Evolutionary conservation across 2,329 filamentous ascomycete genomes (phyloP).

Genomic region (Sporothrix brasiliensis): DNA sequence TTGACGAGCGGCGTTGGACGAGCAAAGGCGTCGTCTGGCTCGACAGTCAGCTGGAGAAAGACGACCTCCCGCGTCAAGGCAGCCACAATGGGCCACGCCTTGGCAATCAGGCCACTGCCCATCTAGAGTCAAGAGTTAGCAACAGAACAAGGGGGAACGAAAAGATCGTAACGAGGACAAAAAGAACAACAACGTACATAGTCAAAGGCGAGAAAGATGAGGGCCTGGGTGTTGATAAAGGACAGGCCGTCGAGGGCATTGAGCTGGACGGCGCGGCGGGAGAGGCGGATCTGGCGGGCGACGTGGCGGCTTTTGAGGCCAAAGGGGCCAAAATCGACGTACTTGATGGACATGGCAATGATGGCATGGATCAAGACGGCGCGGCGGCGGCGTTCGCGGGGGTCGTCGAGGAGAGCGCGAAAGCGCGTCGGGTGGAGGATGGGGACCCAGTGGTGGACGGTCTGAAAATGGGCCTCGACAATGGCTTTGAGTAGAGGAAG

Average conservation of each 20-base stretch:
- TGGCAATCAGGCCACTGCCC: slow-evolving; percentile 38
- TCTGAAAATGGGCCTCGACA: slow-evolving; percentile 41
- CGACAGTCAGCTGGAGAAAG: slow-evolving; percentile 44
- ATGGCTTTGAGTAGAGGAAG: slow-evolving; percentile 37
- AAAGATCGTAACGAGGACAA: neutral
- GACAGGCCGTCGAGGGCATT: slow-evolving; percentile 41
- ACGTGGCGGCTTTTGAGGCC: slow-evolving; percentile 20
- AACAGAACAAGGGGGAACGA: neutral
- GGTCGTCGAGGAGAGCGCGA: slow-evolving; percentile 38
- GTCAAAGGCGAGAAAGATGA: slow-evolving; percentile 44
- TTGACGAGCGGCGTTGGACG: slow-evolving; percentile 38
- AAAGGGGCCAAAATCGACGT: slow-evolving; percentile 33
- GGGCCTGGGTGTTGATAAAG: slow-evolving; percentile 43
- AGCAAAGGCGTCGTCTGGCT: slow-evolving; percentile 38
- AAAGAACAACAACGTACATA: slow-evolving; percentile 31
- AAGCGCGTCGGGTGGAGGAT: slow-evolving; percentile 45
- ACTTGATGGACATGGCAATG: slow-evolving; percentile 37
- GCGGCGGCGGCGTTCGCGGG: slow-evolving; percentile 38
- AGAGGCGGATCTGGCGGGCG: slow-evolving; percentile 17
- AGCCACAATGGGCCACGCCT: slow-evolving; percentile 47
- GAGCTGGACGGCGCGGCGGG: slow-evolving; percentile 39
- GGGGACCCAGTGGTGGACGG: slow-evolving; percentile 46
- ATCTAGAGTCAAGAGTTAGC: slow-evolving; percentile 29
- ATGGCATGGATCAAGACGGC: slow-evolving; percentile 44
- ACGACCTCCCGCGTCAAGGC: slow-evolving; percentile 45